These are phyloP conservation scores for Besnoitia besnoiti DNA, from an alignment of 169 alveolate genomes.

Conservation along the genomic window DNA sequence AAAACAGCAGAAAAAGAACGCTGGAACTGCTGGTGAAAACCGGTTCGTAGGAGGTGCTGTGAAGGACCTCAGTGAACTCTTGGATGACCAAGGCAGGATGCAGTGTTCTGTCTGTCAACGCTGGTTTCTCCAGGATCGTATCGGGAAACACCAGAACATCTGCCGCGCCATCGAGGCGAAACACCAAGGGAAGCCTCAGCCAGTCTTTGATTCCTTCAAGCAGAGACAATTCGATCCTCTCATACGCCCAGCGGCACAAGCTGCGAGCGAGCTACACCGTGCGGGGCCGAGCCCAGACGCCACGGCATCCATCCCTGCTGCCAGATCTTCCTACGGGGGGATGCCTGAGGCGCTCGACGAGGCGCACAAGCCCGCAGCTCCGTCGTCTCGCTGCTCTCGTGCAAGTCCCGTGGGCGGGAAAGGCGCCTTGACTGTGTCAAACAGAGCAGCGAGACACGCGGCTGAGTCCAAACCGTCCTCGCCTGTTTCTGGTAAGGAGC, in stretches of 20 bases:
- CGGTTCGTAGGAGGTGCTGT: neutral
- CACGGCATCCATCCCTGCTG: neutral
- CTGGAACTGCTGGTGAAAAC: neutral
- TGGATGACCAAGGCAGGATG: conserved; percentile 55
- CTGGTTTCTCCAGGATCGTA: conserved; percentile 58
- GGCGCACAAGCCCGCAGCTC: too few species aligned
- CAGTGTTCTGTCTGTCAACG: conserved; percentile 58
- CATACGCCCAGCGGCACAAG: conserved; percentile 3
- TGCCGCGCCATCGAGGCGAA: neutral
- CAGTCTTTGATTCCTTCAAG: conserved; percentile 57
- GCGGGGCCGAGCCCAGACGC: neutral
- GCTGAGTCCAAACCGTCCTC: too few species aligned
- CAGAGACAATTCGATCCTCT: conserved; percentile 64
- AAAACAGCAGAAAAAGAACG: neutral
- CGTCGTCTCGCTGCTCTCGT: too few species aligned
- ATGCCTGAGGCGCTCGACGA: too few species aligned
- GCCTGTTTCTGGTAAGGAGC: too few species aligned
- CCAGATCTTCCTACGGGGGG: conserved; percentile 20
- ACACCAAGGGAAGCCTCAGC: neutral
- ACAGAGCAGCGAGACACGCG: too few species aligned
- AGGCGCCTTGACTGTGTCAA: too few species aligned
- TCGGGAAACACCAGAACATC: conserved; percentile 55
- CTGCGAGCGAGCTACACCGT: neutral
- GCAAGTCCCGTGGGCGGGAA: too few species aligned
- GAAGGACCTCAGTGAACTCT: neutral